Evolutionary conservation across 2,329 filamentous ascomycete genomes (phyloP), one percentile per base, ranked within the genome.

Genomic region (Pseudocercospora eumusae): DNA sequence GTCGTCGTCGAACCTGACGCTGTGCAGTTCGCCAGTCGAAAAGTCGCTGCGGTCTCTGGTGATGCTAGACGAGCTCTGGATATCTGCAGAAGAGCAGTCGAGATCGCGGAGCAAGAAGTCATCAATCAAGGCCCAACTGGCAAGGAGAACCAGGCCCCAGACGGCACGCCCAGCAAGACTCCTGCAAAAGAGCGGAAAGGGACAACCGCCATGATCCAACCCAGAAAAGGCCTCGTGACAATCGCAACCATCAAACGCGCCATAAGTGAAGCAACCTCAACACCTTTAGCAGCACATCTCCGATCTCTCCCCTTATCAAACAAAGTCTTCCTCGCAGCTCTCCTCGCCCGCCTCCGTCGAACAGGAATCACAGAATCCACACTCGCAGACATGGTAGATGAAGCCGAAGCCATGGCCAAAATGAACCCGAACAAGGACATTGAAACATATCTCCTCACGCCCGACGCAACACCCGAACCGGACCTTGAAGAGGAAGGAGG

Each of bases 21-120:
- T 13, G 86, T 99, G 55, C 93, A 98, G 77, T 99, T 99, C 73
- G 95, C 95, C 3, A 93, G 91, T 69, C 87, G 95, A 64, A 99
- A 99, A 78, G 95, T 99, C 31, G 95, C 95, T 4, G 93, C 95
- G 42, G 96, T 99, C 49, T 96, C 91, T 66, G 96, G 95, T 62
- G 95, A 99, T 71, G 95, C 95, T 18, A 84, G 95, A 60, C 87
- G 95, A 66, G 95, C 93, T 1, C 83, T 99, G 20, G 95, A 99
- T 71, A 98, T 99, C 63, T 99, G 96, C 75, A 86, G 95, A 28
- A 86, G 95, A 66, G 95, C 95, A 1, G 95, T 99, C 13, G 95
- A 99, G 77, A 87, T 99, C 25, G 95, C 93, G 28, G 95, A 99
- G 76, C 83, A 89, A 55, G 89, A 93, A 64, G 74, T 69, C 23